A percentile compares a stretch with the other conserved stretches of the same genome.
Conservation (phyloP, 169 alveolate species). For the Plasmodium gonderi region DNA sequence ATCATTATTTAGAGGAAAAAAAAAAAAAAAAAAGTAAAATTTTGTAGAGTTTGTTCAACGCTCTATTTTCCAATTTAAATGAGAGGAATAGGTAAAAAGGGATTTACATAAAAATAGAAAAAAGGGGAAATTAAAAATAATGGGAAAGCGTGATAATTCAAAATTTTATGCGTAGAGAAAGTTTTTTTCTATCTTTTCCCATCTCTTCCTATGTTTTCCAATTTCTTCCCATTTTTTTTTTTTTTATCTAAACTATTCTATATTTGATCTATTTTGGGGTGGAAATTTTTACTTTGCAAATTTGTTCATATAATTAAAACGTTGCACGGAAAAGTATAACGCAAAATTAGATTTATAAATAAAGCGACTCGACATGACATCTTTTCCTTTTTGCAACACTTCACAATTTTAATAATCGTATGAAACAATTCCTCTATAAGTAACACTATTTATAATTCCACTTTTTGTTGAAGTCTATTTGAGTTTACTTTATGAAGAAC, state of each 20-base stretch:
- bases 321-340: not conserved
- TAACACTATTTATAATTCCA: not conserved
- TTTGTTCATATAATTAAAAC: not conserved
- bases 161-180: not conserved
- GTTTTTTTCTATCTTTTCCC: not conserved
- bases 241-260: not conserved
- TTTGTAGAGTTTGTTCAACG: not conserved
- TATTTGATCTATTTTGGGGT: not conserved
- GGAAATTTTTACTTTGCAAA: not conserved
- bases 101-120: too few relatives aligned
- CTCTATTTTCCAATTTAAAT: not conserved
- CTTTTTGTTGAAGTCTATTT: not conserved
- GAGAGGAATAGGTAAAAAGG: not conserved
- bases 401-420: not conserved
- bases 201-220: too few relatives aligned
- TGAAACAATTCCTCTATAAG: not conserved
- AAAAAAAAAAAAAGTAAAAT: not conserved
- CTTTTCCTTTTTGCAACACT: not conserved
- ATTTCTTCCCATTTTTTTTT: too few relatives aligned
- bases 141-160: not conserved
- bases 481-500: not conserved
- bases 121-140: not conserved
- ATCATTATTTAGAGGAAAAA: not conserved
- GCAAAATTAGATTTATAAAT: not conserved
- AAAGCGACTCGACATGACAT: not conserved